Percentiles rank a stretch among this genome's conserved stretches.
Conservation (phyloP, 2,329 filamentous ascomycete genomes). For the Akanthomyces dipterigenus region DNA sequence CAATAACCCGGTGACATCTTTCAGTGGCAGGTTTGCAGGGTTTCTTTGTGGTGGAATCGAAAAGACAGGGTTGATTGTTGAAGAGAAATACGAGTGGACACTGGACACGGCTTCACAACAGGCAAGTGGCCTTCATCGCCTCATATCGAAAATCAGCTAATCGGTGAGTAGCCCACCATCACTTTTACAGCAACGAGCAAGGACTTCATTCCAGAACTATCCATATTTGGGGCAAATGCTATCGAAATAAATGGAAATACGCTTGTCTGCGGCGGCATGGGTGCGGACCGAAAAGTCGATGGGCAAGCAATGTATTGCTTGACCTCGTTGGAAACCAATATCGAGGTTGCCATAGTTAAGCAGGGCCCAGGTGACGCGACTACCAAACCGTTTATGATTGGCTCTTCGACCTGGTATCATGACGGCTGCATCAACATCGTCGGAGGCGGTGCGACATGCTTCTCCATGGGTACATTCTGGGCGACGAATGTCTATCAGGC, state of each 20-base stretch:
- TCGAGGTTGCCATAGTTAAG: conserved; percentile 10
- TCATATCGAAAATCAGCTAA: background rate
- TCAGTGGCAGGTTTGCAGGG: conserved; percentile 41
- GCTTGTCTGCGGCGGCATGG: conserved; percentile 28
- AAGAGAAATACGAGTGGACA: conserved; percentile 60
- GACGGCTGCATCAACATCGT: conserved; percentile 51
- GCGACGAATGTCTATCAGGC: conserved; percentile 54
- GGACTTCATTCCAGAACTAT: conserved; percentile 14
- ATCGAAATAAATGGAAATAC: conserved; percentile 17
- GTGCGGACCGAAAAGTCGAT: conserved; percentile 20
- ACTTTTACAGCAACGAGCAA: background rate
- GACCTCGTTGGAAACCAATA: background rate
- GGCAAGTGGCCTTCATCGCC: conserved; percentile 24
- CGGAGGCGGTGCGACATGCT: conserved; percentile 81
- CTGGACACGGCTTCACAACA: conserved; percentile 34
- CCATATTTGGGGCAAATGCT: conserved; percentile 27
- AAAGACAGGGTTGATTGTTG: conserved; percentile 53
- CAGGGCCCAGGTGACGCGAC: conserved; percentile 3
- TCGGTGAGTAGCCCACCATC: background rate
- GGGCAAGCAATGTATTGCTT: conserved; percentile 13
- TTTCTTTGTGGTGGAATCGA: conserved; percentile 67
- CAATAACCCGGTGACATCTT: conserved; percentile 15
- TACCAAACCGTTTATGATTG: conserved; percentile 58
- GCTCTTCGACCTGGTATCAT: conserved; percentile 50
- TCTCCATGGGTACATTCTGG: conserved; percentile 86